phyloP scores from a whole-genome alignment of 1,139 yeast genomes.

The Yamadazyma mexicana region DNA sequence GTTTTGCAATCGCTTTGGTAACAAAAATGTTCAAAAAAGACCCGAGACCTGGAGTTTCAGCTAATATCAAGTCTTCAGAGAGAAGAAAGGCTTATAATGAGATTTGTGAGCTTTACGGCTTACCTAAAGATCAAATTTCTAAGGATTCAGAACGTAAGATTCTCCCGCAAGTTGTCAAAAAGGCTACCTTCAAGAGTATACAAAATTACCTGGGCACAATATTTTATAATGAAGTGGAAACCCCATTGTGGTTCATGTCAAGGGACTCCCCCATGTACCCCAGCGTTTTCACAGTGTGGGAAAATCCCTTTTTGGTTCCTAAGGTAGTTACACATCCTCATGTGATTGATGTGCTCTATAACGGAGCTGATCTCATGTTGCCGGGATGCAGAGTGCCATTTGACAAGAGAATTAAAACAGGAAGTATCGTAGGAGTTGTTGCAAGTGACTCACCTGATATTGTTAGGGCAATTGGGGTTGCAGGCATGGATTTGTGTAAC shows the following conservation, averaged over 20 bases:
- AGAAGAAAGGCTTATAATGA: constrained; percentile 57
- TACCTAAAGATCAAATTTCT: constrained; percentile 46
- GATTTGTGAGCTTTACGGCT: constrained; percentile 45
- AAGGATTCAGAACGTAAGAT: constrained; percentile 49
- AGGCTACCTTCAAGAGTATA: constrained; percentile 61
- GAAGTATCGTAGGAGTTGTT: constrained; percentile 71
- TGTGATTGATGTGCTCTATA: constrained; percentile 61
- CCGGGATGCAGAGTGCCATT: constrained; percentile 88
- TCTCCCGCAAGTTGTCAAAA: constrained; percentile 63
- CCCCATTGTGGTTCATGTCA: constrained; percentile 72
- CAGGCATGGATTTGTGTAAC: constrained; percentile 51
- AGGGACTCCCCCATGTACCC: constrained; percentile 64
- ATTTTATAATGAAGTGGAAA: constrained; percentile 60
- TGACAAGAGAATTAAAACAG: constrained; percentile 46
- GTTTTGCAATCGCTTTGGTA: background rate
- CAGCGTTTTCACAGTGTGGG: constrained; percentile 73
- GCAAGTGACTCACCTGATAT: constrained; percentile 61
- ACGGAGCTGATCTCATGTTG: constrained; percentile 89
- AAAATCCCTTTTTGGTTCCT: constrained; percentile 65
- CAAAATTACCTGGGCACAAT: constrained; percentile 60
- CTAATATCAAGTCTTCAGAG: constrained; percentile 83
- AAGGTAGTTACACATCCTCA: constrained; percentile 67
- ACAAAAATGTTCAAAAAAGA: constrained; percentile 68
- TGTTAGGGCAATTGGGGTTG: constrained; percentile 74
- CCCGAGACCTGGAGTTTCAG: constrained; percentile 67